Base-by-base conservation (phyloP, 108 stramenopile species). In the Fragilariopsis cylindrus region DNA sequence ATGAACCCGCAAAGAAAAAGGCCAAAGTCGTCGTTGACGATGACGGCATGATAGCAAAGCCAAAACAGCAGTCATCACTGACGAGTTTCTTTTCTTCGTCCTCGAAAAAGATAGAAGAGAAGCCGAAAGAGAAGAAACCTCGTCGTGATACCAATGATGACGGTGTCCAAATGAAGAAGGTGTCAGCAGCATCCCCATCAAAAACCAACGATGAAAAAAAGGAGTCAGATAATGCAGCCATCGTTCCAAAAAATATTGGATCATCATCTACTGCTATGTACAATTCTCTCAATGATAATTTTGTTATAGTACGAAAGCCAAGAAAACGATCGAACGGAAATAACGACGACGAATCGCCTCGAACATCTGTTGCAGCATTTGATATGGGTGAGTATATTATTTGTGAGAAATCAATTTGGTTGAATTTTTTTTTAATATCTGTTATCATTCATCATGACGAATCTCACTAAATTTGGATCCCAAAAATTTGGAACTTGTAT, bases 331-430 rank as follows among this genome's bases (percentile, higher is more conserved):
- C 11, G 11, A n/a, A 49, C 11, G 48, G 47, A 41, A 39, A n/a
- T 13, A 18, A 13, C 39, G 16, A 46, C 70, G 42, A n/a, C 41
- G 41, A 5, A 15, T 42, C 3, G 5, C 63, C 67, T 8, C 76
- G 81, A 3, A 71, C 57, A 3, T 89, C 83, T 72, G 88, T 91
- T 15, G 91, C 91, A n/a, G 91, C 88, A 18, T 85, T 94, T 54
- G 93, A 94, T 76, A 62, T 94, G 30, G 30, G 30, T 30, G 30
- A 30, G 30, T 30, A 30, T 30, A 21, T 21, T 30, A 30, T 30
- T 30, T 30, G 30, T 30, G 30, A 30, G 30, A 30, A 30, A 30
- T 30, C 30, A 30, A 30, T 30, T 30, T 30, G 30, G 30, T 30
- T 30, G 30, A 30, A 30, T 30, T 30, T 30, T 30, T 30, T 30